phyloP scores from a whole-genome alignment of 2,329 filamentous ascomycete species.

The Verruconis gallopava region DNA sequence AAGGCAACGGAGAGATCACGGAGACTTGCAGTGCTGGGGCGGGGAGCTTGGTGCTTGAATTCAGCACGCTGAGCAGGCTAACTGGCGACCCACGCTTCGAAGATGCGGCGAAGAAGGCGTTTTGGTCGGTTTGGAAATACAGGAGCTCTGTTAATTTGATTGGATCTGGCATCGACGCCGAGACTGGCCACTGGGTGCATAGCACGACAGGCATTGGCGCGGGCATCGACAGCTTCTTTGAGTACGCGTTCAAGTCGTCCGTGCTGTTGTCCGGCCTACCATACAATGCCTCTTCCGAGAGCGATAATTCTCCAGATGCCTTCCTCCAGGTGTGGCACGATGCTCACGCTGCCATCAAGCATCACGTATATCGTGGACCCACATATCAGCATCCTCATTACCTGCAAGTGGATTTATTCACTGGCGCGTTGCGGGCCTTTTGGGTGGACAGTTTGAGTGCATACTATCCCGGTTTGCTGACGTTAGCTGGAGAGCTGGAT shows the following conservation, averaged over 20 bases:
- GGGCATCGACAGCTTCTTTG: constrained; percentile 95
- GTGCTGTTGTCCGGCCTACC: constrained; percentile 68
- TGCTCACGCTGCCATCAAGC: constrained; percentile 75
- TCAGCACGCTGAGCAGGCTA: constrained; percentile 76
- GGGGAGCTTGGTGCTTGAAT: constrained; percentile 89
- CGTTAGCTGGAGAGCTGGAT: constrained; percentile 76
- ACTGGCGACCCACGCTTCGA: constrained; percentile 84
- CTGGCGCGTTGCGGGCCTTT: constrained; percentile 74
- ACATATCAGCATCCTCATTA: constrained; percentile 81
- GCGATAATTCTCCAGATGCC: constrained; percentile 56
- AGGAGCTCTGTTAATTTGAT: constrained; percentile 78
- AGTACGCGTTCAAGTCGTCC: constrained; percentile 91
- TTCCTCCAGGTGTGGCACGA: constrained; percentile 77
- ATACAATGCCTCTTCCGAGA: constrained; percentile 21
- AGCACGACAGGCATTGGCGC: constrained; percentile 89
- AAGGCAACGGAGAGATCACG: constrained; percentile 57
- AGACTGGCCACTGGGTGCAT: constrained; percentile 79
- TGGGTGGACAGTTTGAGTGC: constrained; percentile 96
- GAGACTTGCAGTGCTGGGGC: constrained; percentile 95
- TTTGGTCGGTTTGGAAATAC: constrained; percentile 92
- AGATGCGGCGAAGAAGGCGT: constrained; percentile 75
- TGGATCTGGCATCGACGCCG: constrained; percentile 83
- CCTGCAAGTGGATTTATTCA: constrained; percentile 76
- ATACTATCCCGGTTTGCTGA: constrained; percentile 83
- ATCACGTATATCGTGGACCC: constrained; percentile 71